These are phyloP conservation scores for Aspergillus felis DNA, from an alignment of 2,329 filamentous ascomycete genomes.

Conservation along the genomic window DNA sequence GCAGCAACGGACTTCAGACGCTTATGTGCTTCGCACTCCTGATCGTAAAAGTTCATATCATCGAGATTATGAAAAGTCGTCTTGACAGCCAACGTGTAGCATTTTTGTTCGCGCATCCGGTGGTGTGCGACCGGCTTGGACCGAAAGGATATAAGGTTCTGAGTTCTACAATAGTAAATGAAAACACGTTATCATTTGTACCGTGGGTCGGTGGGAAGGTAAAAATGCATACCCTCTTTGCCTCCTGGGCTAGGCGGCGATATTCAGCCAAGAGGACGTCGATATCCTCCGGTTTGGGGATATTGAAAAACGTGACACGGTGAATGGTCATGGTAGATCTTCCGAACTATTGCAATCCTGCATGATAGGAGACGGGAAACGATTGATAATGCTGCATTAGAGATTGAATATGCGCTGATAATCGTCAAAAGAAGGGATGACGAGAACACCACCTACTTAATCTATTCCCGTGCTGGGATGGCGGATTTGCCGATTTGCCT, in stretches of 20 bases:
- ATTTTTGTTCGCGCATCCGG: conserved; percentile 57
- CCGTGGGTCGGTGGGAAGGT: not conserved
- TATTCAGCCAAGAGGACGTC: conserved; percentile 36
- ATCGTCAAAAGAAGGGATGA: too few species aligned
- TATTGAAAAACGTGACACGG: conserved; percentile 47
- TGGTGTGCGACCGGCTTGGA: conserved; percentile 49
- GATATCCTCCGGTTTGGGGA: conserved; percentile 38
- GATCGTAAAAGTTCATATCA: conserved; percentile 65
- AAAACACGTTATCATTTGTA: not conserved
- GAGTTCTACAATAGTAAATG: conserved; percentile 49
- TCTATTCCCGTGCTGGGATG: too few species aligned
- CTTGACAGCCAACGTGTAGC: conserved; percentile 58
- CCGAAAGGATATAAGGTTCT: conserved; percentile 60
- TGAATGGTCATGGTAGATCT: conserved; percentile 25
- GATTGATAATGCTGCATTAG: too few species aligned
- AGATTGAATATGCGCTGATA: too few species aligned
- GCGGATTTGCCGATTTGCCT: too few species aligned
- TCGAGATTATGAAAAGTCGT: conserved; percentile 58
- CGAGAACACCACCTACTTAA: too few species aligned
- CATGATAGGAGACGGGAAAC: too few species aligned
- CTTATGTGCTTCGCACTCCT: conserved; percentile 49
- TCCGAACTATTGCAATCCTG: too few species aligned
- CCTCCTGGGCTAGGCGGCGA: conserved; percentile 24
- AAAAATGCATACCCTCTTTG: conserved; percentile 24
- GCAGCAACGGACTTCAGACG: conserved; percentile 30